These are phyloP conservation scores for Sarcomyxa edulis DNA, from an alignment of 768 basidiomycete genomes.

Conservation along the genomic window DNA sequence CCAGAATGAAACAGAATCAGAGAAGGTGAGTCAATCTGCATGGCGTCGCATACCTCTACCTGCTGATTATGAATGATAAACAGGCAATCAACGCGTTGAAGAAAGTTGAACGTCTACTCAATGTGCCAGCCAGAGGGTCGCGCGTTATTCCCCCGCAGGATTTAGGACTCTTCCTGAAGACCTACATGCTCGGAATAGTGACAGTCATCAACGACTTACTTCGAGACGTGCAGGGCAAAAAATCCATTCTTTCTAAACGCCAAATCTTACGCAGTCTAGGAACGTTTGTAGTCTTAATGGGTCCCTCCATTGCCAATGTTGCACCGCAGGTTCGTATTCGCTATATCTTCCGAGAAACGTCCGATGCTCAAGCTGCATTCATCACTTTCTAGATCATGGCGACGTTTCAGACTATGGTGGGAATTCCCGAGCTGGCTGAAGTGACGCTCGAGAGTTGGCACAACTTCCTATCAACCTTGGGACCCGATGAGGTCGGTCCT, in stretches of 20 bases:
- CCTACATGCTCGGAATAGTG: constrained; percentile 80
- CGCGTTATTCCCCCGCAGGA: constrained; percentile 26
- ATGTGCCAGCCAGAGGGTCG: constrained; percentile 16
- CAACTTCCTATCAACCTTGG: constrained; percentile 65
- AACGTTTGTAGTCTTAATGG: constrained; percentile 63
- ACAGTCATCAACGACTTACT: constrained; percentile 81
- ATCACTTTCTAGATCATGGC: constrained; percentile 76
- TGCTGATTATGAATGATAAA: neutral
- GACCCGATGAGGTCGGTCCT: constrained; percentile 67
- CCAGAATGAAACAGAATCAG: constrained; percentile 39
- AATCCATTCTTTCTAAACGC: constrained; percentile 59
- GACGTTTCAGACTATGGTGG: constrained; percentile 86
- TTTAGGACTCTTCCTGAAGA: constrained; percentile 60
- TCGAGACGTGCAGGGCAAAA: constrained; percentile 80
- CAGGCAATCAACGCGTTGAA: constrained; percentile 32
- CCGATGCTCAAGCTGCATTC: neutral
- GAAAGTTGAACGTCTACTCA: constrained; percentile 42
- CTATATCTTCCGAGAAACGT: neutral
- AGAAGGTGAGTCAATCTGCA: constrained; percentile 27
- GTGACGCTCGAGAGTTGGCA: constrained; percentile 79
- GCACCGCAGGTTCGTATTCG: constrained; percentile 72
- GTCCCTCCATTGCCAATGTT: constrained; percentile 64
- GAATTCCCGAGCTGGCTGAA: constrained; percentile 67
- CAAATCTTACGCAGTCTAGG: constrained; percentile 80
- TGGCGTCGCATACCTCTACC: neutral